Evolutionary conservation across 108 stramenopile species (phyloP), one percentile per base, ranked within the genome.

Genomic region (Cyclostephanos tholiformis): DNA sequence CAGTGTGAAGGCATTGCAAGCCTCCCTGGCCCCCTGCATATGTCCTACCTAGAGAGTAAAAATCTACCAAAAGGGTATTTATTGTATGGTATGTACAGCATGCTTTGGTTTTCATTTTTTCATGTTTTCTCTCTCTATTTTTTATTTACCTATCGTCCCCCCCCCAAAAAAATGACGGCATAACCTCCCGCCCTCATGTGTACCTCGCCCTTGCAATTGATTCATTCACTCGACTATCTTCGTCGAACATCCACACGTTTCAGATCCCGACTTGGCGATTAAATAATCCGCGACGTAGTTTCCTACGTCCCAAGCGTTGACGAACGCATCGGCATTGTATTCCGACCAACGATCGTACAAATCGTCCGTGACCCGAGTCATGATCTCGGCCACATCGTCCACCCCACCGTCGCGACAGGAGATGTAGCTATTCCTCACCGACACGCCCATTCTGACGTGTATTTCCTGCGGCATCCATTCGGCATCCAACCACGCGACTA

Each of bases 391-490:
- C 19, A 94, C 67, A 58, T 91, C 90, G 50, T 79, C 67, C 38
- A 85, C 71, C 0, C 82, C 88, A 22, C 41, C 30, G 22, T 86
- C 68, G 65, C 90, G 71, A 65, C 84, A 87, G 16, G 69, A 20
- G 43, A 94, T 70, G 59, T 91, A 91, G 9, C 86, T 87, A 19
- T 50, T 25, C 68, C 89, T 91, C 12, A 85, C 89, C 2, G 82
- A 86, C 35, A 82, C 77, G 43, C 86, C 93, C 86, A 94, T 94
- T 44, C 68, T 49, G 17, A 86, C 65, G 61, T 94, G 93, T 41
- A 91, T 72, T 52, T 90, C 85, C 73, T 94, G 93, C 0, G 89
- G 88, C 78, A 91, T 88, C 93, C 93, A 94, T 71, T 89, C 89
- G 12, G 44, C 38, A 69, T 92, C 91, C 25, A 92, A 60, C 91